Conservation (phyloP, 2,329 filamentous ascomycete genomes). For the Calonectria pteridis region DNA sequence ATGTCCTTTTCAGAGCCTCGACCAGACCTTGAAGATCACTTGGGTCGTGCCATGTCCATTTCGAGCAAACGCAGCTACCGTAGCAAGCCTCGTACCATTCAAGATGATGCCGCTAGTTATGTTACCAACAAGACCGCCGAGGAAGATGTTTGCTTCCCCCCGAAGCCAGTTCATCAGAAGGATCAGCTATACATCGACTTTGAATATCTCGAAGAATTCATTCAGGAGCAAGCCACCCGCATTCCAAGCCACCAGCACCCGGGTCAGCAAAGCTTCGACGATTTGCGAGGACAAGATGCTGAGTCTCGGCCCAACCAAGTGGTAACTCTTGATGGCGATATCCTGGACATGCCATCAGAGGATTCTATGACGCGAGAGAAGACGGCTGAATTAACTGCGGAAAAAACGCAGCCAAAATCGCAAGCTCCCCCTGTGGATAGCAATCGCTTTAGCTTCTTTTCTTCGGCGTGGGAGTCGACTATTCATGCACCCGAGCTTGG, state of each 20-base stretch:
- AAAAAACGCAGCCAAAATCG: conserved; percentile 50
- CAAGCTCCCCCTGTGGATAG: conserved; percentile 64
- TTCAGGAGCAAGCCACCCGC: conserved; percentile 68
- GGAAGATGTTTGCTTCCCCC: conserved; percentile 90
- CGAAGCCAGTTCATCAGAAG: conserved; percentile 74
- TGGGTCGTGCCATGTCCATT: conserved; percentile 79
- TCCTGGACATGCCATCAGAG: conserved; percentile 65
- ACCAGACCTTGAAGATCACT: conserved; percentile 57
- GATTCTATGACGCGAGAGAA: conserved; percentile 63
- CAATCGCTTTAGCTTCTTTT: conserved; percentile 97
- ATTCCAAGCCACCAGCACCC: conserved; percentile 64
- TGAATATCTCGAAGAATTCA: conserved; percentile 93
- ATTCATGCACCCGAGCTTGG: conserved; percentile 92
- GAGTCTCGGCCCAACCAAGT: conserved; percentile 51
- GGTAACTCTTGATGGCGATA: conserved; percentile 68
- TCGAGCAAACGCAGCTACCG: conserved; percentile 72
- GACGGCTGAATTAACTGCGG: conserved; percentile 38
- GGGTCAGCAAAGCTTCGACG: conserved; percentile 50
- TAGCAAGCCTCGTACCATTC: conserved; percentile 70
- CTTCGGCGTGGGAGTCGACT: conserved; percentile 92
- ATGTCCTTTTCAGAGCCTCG: conserved; percentile 66
- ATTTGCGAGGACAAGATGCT: conserved; percentile 47
- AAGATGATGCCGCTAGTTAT: conserved; percentile 72
- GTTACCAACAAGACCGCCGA: conserved; percentile 79
- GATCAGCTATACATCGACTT: conserved; percentile 90